Percentiles rank a stretch among this genome's conserved stretches.
These are phyloP conservation scores for Scopulariopsis brevicaulis DNA, from an alignment of 2,329 filamentous ascomycete genomes.

Conservation along the genomic window DNA sequence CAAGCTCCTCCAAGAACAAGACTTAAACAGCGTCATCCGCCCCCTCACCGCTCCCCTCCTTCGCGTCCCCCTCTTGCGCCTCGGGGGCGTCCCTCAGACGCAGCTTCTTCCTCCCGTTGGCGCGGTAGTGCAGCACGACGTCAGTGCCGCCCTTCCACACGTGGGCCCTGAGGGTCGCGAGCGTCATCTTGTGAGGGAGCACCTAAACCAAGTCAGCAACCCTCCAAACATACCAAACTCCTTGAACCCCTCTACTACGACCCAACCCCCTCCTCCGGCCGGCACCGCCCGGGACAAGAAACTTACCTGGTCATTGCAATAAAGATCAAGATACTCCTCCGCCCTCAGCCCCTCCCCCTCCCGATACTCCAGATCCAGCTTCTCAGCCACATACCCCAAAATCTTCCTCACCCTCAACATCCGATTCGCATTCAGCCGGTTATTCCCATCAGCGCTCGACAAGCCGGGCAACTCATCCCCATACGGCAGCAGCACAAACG, in stretches of 20 bases:
- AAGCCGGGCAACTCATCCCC: slow-evolving; percentile 65
- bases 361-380: slow-evolving; percentile 64
- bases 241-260: no score
- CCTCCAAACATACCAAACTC: no score
- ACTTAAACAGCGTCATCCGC: no score
- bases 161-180: slow-evolving; percentile 85
- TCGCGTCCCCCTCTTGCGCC: no score
- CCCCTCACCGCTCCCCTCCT: no score
- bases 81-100: no score
- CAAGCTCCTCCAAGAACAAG: no score
- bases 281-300: neutral
- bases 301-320: slow-evolving; percentile 83
- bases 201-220: slow-evolving; percentile 26
- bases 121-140: slow-evolving; percentile 80
- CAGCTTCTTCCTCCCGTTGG: slow-evolving; percentile 71
- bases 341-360: slow-evolving; percentile 33
- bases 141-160: slow-evolving; percentile 95
- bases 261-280: neutral
- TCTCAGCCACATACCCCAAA: slow-evolving; percentile 79
- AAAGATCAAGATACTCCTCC: slow-evolving; percentile 89
- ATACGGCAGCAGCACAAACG: slow-evolving; percentile 79
- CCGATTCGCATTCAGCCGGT: slow-evolving; percentile 86
- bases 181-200: slow-evolving; percentile 73
- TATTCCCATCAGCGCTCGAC: slow-evolving; percentile 66
- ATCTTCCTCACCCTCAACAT: slow-evolving; percentile 97